These are phyloP conservation scores for Penicillium sp. DNA, from an alignment of 2,329 filamentous ascomycete genomes.

Conservation along the genomic window DNA sequence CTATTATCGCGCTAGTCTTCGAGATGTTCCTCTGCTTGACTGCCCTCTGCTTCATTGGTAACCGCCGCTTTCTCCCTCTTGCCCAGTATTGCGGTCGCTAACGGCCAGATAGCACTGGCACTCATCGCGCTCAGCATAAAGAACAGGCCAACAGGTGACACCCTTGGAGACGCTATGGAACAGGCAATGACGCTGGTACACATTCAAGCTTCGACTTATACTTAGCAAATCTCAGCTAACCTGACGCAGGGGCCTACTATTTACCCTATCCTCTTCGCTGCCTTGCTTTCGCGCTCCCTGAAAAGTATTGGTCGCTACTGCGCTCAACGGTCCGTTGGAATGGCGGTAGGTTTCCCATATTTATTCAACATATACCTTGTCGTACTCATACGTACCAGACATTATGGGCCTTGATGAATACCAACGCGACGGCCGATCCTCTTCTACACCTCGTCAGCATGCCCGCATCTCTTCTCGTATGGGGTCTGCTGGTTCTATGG, in stretches of 20 bases:
- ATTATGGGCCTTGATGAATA: constrained; percentile 20
- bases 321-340: constrained; percentile 10
- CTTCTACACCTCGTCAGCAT: constrained; percentile 14
- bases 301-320: constrained; percentile 16
- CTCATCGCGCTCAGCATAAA: constrained; percentile 8
- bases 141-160: constrained; percentile 11
- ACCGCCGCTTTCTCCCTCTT: not conserved
- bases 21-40: constrained; percentile 11
- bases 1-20: constrained; percentile 10
- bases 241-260: no score
- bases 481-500: constrained; percentile 10
- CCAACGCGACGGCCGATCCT: constrained; percentile 14
- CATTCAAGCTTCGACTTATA: no score
- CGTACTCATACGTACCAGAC: constrained; percentile 1
- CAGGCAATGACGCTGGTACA: constrained; percentile 16
- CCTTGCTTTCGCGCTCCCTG: constrained; percentile 12
- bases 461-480: constrained; percentile 11
- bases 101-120: constrained; percentile 7
- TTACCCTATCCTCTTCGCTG: constrained; percentile 18
- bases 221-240: no score
- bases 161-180: constrained; percentile 7
- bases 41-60: constrained; percentile 18
- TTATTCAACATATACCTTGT: no score
- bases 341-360: constrained; percentile 10
- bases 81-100: no score